These are phyloP conservation scores for Solanum piurae DNA, from an alignment of 257 asterid genomes.

Conservation along the genomic window DNA sequence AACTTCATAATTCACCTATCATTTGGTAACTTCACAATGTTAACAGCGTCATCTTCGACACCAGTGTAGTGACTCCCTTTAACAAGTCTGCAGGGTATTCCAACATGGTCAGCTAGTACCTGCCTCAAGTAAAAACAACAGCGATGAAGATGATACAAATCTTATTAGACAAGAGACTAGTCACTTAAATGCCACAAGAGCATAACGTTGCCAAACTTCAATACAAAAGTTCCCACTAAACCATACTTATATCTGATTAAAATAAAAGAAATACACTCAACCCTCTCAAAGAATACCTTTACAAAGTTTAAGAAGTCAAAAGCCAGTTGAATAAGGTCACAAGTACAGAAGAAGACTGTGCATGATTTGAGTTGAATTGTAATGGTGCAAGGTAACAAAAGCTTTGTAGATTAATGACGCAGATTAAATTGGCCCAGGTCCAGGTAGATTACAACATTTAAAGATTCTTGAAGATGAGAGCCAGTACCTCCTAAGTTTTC, in stretches of 20 bases:
- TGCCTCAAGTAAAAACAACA: constrained; percentile 29
- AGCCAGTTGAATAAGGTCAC: background rate
- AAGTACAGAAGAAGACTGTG: background rate
- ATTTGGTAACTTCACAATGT: constrained; percentile 68
- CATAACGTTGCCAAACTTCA: background rate
- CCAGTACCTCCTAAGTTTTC: background rate
- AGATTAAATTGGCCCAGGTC: background rate
- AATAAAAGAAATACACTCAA: background rate
- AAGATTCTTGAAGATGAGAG: background rate
- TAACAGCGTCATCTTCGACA: constrained; percentile 90
- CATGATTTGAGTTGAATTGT: background rate
- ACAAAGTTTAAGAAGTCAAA: background rate
- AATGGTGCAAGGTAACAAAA: background rate
- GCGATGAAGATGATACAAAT: background rate
- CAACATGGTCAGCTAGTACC: constrained; percentile 90
- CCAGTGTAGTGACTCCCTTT: constrained; percentile 95
- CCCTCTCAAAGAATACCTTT: background rate
- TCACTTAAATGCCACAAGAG: background rate
- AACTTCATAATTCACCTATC: constrained; percentile 48
- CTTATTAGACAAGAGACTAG: background rate
- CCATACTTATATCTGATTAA: background rate
- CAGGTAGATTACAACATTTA: background rate
- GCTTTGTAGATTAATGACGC: background rate
- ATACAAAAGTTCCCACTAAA: background rate
- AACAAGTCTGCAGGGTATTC: constrained; percentile 87